Evolutionary conservation across 495 filamentous ascomycete species (phyloP), one percentile per base, ranked within the genome.

Genomic region (Hypoxylon fragiforme): DNA sequence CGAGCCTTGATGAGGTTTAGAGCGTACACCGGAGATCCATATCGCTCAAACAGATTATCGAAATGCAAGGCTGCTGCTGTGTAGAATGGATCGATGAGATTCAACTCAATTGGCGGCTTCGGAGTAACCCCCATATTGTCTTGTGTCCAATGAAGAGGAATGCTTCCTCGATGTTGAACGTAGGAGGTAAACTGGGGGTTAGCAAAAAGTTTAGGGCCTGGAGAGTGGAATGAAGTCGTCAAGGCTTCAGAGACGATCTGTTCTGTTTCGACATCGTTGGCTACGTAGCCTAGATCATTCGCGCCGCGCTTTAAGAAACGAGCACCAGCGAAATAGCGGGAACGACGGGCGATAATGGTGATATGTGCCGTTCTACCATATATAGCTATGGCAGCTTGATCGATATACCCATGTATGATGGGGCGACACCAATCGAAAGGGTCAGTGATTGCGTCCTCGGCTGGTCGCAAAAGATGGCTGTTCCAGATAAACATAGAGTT

Each of bases 401-500:
- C 90, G 45, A 98, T 89, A 73, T 91, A 97, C 14, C 94, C 94
- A 70, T 98, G 92, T 43, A 97, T 91, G 50, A 98, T 86, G 3
- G 94, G 95, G 32, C 96, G 80, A 68, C 91, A 97, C 94, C 94
- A 98, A 63, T 97, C 90, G 63, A 89, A 95, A 1, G 88, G 84
- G 50, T 87, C 88, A 50, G 87, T 86, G 44, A 98, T 74, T 16
- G 77, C 77, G 12, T 71, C 66, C n/a, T 79, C 73, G 1, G 87
- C 91, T 0, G 92, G 92, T 45, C 82, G 74, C 21, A 98, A 81
- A 7, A 98, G 79, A 70, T 97, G 88, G 55, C 88, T 81, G 51
- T 98, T 98, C 94, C 94, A 98, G 12, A 97, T 86, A 65, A 97
- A 97, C 94, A 98, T 98, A 16, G 86, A 82, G 56, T 97, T 95